Evolutionary conservation across 306 rosid species (phyloP), one percentile per base, ranked within the genome.

Genomic region (Calophaca sinica): DNA sequence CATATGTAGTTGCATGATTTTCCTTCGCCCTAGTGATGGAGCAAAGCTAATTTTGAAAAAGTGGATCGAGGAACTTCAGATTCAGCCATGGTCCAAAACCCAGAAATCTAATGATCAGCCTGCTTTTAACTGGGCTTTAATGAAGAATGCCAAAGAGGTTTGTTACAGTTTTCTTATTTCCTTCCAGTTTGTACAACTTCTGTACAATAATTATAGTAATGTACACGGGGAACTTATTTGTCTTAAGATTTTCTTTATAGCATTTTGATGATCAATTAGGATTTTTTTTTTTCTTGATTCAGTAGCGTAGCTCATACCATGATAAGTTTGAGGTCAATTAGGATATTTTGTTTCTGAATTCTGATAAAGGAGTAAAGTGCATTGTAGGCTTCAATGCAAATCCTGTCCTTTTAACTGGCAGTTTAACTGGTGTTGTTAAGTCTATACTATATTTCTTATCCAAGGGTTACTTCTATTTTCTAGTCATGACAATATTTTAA

Each of bases 121-220:
- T 78, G 98, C 90, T 78, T 96, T 92, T 84, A 96, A 96, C 79
- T 96, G 98, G 99, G 99, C 97, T 69, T 85, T 96, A 58, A 88
- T 90, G 88, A 96, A 88, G 88, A 86, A 82, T 13, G 91, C 89
- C 63, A 85, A 82, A 83, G 87, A 85, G 93, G 98, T 92, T 84
- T 73, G 66, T 53, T 77, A 31, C 14, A 7, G 32, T 74, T 68
- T 68, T 44, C 64, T 67, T 70, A 33, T 62, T 57, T 66, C 71
- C 35, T 75, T 69, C 72, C 44, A 28, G 58, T 60, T 59, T 70
- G 63, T 42, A 49, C 46, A 32, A 26, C 73, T 31, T 38, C 2
- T 6, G 1, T 32, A 53, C 42, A 69, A 1, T 50, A 65, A 39
- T 45, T 45, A 55, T 46, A 46, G 65, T 31, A 12, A n/a, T 33